These are phyloP conservation scores for Herpetomonas samuelpessoai DNA, from an alignment of 208 protist species.

Conservation along the genomic window DNA sequence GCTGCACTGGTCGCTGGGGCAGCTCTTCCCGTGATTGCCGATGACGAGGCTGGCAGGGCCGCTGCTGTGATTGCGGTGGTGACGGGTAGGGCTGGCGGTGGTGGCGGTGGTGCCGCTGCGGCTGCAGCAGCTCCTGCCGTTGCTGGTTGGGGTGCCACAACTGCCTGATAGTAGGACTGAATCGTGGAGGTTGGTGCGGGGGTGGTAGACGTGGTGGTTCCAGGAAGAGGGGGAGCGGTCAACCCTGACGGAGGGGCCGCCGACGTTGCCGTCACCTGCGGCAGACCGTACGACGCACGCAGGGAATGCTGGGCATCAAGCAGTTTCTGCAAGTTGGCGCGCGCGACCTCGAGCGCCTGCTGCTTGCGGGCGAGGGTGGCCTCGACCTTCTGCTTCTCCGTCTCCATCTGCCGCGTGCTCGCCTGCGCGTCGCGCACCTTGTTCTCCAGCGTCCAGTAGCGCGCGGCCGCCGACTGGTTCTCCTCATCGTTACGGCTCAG, in stretches of 20 bases:
- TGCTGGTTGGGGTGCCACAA: background rate
- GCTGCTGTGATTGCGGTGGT: background rate
- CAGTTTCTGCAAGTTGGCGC: slow-evolving; percentile 34
- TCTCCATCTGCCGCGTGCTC: slow-evolving; percentile 20
- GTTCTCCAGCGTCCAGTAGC: slow-evolving; percentile 33
- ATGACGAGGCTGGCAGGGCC: background rate
- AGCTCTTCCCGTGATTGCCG: too few species aligned
- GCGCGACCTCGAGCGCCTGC: slow-evolving; percentile 33
- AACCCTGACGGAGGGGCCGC: background rate
- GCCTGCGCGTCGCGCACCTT: slow-evolving; percentile 36
- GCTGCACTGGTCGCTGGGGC: too few species aligned
- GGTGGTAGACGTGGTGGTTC: slow-evolving; percentile 2
- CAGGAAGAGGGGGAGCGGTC: background rate
- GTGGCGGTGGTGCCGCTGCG: background rate
- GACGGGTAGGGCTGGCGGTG: background rate
- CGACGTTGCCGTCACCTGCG: slow-evolving; percentile 9
- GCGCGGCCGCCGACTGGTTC: slow-evolving; percentile 29
- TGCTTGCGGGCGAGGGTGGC: slow-evolving; percentile 26
- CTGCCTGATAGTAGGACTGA: background rate
- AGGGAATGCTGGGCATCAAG: slow-evolving; percentile 34
- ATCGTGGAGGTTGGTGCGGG: slow-evolving; percentile 4
- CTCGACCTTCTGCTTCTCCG: slow-evolving; percentile 38
- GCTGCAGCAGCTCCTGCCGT: slow-evolving; percentile 1
- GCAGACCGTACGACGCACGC: slow-evolving; percentile 12
- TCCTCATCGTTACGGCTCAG: slow-evolving; percentile 23